A percentile compares a stretch with the other conserved stretches of the same genome.
These are phyloP conservation scores for Tuber brumale DNA, from an alignment of 495 filamentous ascomycete species.

Conservation along the genomic window DNA sequence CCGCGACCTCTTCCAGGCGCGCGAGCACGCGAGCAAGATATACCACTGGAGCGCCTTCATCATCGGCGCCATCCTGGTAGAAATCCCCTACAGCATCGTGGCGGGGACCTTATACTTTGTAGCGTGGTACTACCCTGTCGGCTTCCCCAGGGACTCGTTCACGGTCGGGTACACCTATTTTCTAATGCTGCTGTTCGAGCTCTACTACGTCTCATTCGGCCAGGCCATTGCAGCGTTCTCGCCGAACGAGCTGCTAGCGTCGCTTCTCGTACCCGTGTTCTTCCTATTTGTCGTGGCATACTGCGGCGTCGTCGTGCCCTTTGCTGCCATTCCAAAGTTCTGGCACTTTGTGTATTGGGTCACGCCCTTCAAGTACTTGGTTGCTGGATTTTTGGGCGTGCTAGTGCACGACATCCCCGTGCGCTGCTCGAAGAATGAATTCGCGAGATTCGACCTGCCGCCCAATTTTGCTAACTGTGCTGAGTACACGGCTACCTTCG, in stretches of 20 bases:
- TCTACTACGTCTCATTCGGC: conserved; percentile 67
- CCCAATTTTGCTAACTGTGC: conserved; percentile 48
- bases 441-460: conserved; percentile 54
- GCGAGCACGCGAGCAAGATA: conserved; percentile 61
- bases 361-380: conserved; percentile 58
- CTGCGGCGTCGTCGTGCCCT: conserved; percentile 59
- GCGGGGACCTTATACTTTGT: conserved; percentile 56
- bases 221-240: conserved; percentile 69
- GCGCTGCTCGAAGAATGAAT: conserved; percentile 52
- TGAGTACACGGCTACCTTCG: conserved; percentile 48
- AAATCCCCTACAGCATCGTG: conserved; percentile 64
- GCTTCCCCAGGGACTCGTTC: conserved; percentile 40
- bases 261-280: conserved; percentile 59
- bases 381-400: conserved; percentile 53
- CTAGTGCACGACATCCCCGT: conserved; percentile 53
- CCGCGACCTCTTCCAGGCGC: conserved; percentile 61
- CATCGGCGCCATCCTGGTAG: conserved; percentile 62
- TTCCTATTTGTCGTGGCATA: conserved; percentile 60
- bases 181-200: conserved; percentile 58
- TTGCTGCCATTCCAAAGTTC: conserved; percentile 51
- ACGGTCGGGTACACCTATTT: conserved; percentile 30
- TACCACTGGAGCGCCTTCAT: conserved; percentile 70
- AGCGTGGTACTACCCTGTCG: conserved; percentile 57
- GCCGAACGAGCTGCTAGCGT: conserved; percentile 66
- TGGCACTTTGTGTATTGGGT: conserved; percentile 71